Evolutionary conservation across 495 filamentous ascomycete genomes (phyloP), one percentile per base, ranked within the genome.

Genomic region (Letharia lupina): DNA sequence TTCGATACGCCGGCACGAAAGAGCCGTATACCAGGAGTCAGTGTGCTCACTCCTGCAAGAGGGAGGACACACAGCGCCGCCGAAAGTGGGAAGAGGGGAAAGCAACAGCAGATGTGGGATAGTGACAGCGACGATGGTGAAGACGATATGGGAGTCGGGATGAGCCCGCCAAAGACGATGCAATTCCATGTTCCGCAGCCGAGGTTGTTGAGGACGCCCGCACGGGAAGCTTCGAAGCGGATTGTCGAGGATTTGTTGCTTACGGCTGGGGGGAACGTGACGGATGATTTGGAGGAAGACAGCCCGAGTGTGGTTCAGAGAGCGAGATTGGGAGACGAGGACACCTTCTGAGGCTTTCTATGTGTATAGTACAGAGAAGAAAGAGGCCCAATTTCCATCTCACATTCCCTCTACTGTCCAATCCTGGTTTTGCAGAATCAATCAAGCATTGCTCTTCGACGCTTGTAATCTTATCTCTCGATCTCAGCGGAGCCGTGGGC

Each of bases 161-260:
- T 91, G 70, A 96, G 91, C 71, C 94, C 95, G 45, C 94, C 94
- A 0, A 96, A 96, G 77, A 99, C 94, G 37, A 96, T 99, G 75
- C 92, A 96, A 72, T 99, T 99, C 73, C 89, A 91, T 70, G 80
- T 99, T 65, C 93, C 93, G 64, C 89, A 91, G 71, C 89, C 87
- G 60, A 86, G 89, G 68, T 75, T 99, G 42, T 76, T 99, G 78
- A 91, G 94, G 70, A 99, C 94, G 35, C 94, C 94, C 65, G 92
- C 93, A 33, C 86, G 88, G 56, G 93, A 98, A 80, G 94, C 95
- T 2, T 94, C 90, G 62, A 91, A 86, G 74, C 84, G 89, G 12
- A 98, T 99, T 61, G 94, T 99, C 1, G 88, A 93, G 48, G 91
- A 98, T 75, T 81, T 99, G 39, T 78, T 98, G 16, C 78, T 89